Evolutionary conservation across 805 yeast genomes (phyloP).

Genomic region (Schwanniomyces yamadae): DNA sequence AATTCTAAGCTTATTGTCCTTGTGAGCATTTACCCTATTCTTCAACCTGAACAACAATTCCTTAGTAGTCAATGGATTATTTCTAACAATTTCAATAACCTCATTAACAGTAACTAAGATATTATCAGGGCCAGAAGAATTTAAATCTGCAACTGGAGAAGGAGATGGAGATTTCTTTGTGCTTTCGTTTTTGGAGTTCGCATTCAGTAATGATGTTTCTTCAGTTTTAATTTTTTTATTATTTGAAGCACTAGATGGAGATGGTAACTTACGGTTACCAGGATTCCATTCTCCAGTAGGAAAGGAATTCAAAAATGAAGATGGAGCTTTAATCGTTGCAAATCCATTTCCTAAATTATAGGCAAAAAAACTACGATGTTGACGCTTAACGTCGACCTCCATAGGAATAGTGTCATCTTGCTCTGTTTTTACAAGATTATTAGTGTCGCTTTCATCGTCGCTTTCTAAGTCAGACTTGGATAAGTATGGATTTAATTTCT

Average conservation of each 20-base stretch:
- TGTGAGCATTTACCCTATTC: constrained; percentile 60
- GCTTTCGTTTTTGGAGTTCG: constrained; percentile 12
- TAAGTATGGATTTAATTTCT: constrained; percentile 68
- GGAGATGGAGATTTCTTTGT: constrained; percentile 10
- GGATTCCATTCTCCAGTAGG: constrained; percentile 90
- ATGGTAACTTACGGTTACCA: constrained; percentile 39
- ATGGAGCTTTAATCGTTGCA: constrained; percentile 64
- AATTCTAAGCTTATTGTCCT: constrained; percentile 60
- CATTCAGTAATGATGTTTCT: constrained; percentile 10
- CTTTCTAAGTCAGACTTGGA: constrained; percentile 56
- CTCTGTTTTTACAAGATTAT: constrained; percentile 32
- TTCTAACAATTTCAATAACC: constrained; percentile 59
- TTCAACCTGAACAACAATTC: constrained; percentile 61
- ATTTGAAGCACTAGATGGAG: constrained; percentile 24
- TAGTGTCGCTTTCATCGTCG: constrained; percentile 55
- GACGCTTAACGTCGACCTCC: constrained; percentile 5
- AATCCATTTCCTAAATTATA: constrained; percentile 35
- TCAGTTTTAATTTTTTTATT: constrained; percentile 43
- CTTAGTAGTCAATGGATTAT: constrained; percentile 59
- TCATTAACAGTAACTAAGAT: constrained; percentile 67
- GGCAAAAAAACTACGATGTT: constrained; percentile 21
- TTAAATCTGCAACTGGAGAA: constrained; percentile 23
- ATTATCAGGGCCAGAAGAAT: constrained; percentile 37
- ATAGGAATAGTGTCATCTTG: constrained; percentile 21
- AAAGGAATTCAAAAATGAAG: constrained; percentile 58